Conservation (phyloP, 129 eudicot species). For the Flaveria trinervia region DNA sequence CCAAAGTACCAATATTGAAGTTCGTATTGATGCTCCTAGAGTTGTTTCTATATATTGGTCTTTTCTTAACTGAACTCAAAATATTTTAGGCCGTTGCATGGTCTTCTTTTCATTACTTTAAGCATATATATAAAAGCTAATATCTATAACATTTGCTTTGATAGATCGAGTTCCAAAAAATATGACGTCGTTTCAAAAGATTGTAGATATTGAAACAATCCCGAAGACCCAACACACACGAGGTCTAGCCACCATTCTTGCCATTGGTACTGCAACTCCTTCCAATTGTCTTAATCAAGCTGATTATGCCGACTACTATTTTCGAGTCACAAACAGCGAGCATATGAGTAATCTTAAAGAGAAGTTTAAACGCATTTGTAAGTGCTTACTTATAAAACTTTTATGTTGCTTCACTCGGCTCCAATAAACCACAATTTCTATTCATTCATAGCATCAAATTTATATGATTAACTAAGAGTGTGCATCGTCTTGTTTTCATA, state of each 20-base stretch:
- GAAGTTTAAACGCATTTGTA: not conserved
- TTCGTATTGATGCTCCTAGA: no score
- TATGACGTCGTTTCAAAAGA: not conserved
- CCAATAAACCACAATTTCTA: not conserved
- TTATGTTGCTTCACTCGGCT: not conserved
- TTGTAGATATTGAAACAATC: not conserved
- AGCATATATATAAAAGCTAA: no score
- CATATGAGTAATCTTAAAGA: not conserved
- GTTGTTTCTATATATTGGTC: no score
- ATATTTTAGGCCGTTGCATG: no score
- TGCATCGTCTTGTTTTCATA: no score
- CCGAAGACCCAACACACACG: not conserved
- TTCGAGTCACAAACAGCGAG: not conserved
- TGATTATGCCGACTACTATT: not conserved
- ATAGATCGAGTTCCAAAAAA: not conserved
- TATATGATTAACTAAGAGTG: not conserved
- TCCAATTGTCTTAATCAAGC: not conserved
- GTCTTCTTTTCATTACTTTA: no score
- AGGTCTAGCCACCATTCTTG: constrained; percentile 10
- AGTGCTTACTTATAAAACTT: not conserved
- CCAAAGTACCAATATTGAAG: no score
- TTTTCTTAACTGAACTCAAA: no score
- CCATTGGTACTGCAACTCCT: not conserved
- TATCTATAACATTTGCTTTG: no score
- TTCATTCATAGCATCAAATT: not conserved